Percentiles rank a stretch among this genome's conserved stretches.
Evolutionary conservation across 2,329 filamentous ascomycete genomes (phyloP).

Genomic region (Raffaelea arxii): DNA sequence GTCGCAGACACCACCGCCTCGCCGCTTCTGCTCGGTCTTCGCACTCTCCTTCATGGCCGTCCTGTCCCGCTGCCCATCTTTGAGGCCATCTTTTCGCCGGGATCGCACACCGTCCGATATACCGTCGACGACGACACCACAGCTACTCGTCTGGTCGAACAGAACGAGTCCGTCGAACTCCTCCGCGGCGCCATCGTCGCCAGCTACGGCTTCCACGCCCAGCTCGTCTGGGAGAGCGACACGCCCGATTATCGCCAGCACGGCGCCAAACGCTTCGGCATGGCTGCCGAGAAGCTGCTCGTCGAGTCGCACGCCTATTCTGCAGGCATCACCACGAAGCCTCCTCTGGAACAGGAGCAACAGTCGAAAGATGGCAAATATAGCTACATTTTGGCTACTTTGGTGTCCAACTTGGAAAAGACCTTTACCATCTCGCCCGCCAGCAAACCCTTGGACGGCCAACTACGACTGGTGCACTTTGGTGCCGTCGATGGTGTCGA

Average conservation of each 20-base stretch:
- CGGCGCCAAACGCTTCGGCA: constrained; percentile 69
- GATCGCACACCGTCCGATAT: constrained; percentile 38
- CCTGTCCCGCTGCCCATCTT: constrained; percentile 52
- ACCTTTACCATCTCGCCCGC: constrained; percentile 73
- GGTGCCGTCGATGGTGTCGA: constrained; percentile 53
- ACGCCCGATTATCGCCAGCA: constrained; percentile 69
- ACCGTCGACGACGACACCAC: constrained; percentile 7
- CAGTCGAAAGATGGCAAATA: too few species aligned
- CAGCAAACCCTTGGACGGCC: constrained; percentile 60
- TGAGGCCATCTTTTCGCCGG: constrained; percentile 48
- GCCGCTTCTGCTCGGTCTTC: constrained; percentile 43
- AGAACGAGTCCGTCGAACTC: constrained; percentile 23
- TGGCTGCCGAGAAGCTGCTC: constrained; percentile 74
- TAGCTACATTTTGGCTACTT: constrained; percentile 65
- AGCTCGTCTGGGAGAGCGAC: constrained; percentile 84
- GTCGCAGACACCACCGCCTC: constrained; percentile 18
- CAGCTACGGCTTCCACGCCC: constrained; percentile 84
- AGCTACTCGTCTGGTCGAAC: not conserved
- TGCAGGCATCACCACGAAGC: constrained; percentile 26
- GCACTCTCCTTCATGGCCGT: constrained; percentile 49
- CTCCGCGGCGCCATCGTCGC: constrained; percentile 70
- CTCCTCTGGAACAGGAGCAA: too few species aligned
- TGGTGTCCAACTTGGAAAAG: constrained; percentile 74
- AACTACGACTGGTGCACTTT: constrained; percentile 66
- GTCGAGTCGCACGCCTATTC: constrained; percentile 39